Percentiles rank a stretch among this genome's conserved stretches.
phyloP scores from a whole-genome alignment of 208 protist genomes.

The Leptomonas pyrrhocoris region DNA sequence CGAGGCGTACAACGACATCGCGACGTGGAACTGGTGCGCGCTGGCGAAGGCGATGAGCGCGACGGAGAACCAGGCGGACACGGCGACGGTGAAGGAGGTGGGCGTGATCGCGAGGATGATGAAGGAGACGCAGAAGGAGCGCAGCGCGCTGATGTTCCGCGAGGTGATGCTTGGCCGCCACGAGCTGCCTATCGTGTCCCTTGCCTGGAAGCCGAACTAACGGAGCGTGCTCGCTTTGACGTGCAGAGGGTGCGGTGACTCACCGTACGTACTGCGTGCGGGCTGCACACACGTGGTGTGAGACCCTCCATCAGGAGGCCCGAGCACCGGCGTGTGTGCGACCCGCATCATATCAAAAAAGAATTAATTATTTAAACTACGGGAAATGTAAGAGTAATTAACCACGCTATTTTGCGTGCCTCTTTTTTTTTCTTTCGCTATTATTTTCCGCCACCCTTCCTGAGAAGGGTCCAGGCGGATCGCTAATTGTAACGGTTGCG shows the following conservation, averaged over 20 bases:
- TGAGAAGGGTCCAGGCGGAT: too few species aligned
- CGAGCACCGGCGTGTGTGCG: background rate
- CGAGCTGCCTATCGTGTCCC: constrained; percentile 40
- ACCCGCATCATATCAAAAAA: too few species aligned
- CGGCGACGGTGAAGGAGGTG: constrained; percentile 18
- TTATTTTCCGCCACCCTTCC: background rate
- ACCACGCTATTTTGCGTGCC: background rate
- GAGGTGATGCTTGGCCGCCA: constrained; percentile 46
- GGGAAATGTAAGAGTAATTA: background rate
- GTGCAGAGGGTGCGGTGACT: too few species aligned
- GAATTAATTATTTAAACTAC: too few species aligned
- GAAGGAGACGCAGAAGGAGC: constrained; percentile 9
- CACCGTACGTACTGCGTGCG: background rate
- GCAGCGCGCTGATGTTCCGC: constrained; percentile 30
- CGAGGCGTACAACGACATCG: constrained; percentile 52
- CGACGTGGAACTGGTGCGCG: constrained; percentile 43
- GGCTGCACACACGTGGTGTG: background rate
- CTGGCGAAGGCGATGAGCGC: constrained; percentile 33
- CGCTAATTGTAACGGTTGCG: background rate
- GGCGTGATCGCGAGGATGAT: constrained; percentile 12
- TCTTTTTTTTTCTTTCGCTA: background rate
- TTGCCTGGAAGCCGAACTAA: constrained; percentile 10
- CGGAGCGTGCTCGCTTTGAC: too few species aligned
- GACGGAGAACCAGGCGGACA: constrained; percentile 13
- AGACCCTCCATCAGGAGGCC: background rate